Conservation (phyloP, 371 early-diverging fungal species). For the Encephalitozoon romaleae region DNA sequence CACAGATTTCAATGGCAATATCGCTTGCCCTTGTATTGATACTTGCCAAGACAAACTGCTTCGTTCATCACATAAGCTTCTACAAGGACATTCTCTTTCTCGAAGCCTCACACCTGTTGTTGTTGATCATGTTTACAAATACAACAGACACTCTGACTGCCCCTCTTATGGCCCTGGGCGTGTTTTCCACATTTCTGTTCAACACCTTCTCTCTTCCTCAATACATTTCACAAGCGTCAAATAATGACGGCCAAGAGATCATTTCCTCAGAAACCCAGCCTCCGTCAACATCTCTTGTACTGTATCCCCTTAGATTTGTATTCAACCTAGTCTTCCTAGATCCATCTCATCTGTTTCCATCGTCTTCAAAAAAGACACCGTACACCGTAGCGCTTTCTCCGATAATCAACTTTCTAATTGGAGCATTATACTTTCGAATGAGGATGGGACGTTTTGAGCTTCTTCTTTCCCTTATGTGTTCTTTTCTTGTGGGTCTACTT, state of each 20-base stretch:
- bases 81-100: constrained; percentile 5
- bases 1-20: background rate
- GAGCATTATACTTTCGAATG: background rate
- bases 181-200: background rate
- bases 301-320: background rate
- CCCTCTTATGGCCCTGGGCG: background rate
- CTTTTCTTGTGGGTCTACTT: background rate
- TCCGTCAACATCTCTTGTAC: background rate
- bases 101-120: background rate
- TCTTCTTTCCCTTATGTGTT: background rate
- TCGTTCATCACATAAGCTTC: constrained; percentile 9
- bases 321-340: background rate
- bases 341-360: background rate
- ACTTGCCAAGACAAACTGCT: background rate
- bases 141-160: background rate
- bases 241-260: background rate
- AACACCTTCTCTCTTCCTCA: background rate
- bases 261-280: background rate
- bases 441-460: background rate
- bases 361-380: background rate
- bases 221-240: background rate
- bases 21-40: background rate
- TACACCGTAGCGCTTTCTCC: background rate
- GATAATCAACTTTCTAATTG: background rate
- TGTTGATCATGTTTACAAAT: background rate